A percentile compares a stretch with the other conserved stretches of the same genome.
Conservation (phyloP, 2,329 filamentous ascomycete genomes). For the Fusarium nurragi region DNA sequence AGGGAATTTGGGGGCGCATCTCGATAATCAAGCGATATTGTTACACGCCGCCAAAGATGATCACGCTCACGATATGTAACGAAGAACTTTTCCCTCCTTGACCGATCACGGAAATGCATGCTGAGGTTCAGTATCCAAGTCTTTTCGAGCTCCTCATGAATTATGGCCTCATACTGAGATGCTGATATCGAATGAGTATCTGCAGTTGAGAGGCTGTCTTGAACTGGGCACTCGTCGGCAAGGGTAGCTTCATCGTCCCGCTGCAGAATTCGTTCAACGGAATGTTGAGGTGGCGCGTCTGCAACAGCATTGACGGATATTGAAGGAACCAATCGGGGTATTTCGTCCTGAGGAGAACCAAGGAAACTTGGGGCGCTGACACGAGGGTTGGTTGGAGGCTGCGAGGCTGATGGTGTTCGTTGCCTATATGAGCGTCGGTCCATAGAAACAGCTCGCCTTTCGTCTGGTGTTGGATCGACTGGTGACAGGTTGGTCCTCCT, state of each 20-base stretch:
- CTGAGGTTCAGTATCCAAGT: constrained; percentile 97
- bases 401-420: constrained; percentile 36
- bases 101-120: constrained; percentile 97
- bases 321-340: constrained; percentile 28
- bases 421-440: constrained; percentile 60
- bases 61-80: constrained; percentile 89
- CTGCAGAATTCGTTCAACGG: constrained; percentile 6
- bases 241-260: constrained; percentile 38
- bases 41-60: constrained; percentile 85
- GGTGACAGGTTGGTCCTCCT: constrained; percentile 76
- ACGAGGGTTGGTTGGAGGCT: constrained; percentile 49
- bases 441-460: constrained; percentile 76
- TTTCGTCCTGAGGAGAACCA: constrained; percentile 36
- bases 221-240: constrained; percentile 34
- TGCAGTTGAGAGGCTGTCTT: constrained; percentile 47
- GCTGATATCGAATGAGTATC: constrained; percentile 61
- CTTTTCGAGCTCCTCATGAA: constrained; percentile 84
- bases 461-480: constrained; percentile 68
- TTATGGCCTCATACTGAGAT: constrained; percentile 67
- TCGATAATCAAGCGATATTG: constrained; percentile 93
- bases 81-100: constrained; percentile 96
- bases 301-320: constrained; percentile 26
- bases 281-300: constrained; percentile 15
- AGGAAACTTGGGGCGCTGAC: constrained; percentile 61
- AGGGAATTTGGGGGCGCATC: constrained; percentile 81